Evolutionary conservation across 2,329 filamentous ascomycete genomes (phyloP).

Genomic region (Anisogramma anomala): DNA sequence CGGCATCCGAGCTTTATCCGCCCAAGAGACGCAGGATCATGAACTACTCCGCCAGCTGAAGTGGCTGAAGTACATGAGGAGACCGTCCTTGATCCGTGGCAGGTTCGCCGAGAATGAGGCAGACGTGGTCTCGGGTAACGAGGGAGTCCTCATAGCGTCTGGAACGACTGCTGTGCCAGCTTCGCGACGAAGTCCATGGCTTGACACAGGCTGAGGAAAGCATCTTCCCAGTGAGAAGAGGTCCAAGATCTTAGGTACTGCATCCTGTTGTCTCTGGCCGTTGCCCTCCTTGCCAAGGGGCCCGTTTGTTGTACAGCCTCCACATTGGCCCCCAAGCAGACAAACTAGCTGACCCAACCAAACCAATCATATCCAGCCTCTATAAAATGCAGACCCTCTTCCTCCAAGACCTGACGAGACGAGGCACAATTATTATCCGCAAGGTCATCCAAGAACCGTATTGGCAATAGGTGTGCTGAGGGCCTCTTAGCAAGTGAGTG

Average conservation of each 20-base stretch:
- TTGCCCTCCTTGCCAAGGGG: too few relatives aligned
- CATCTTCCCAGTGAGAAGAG: slow-evolving; percentile 32
- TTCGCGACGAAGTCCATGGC: slow-evolving; percentile 27
- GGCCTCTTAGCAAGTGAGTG: too few relatives aligned
- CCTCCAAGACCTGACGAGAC: slow-evolving; percentile 19
- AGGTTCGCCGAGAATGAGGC: slow-evolving; percentile 32
- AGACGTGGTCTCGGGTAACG: slow-evolving; percentile 27
- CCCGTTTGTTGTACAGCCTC: too few relatives aligned
- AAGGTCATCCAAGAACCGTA: too few relatives aligned
- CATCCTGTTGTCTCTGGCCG: too few relatives aligned
- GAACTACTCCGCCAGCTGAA: slow-evolving; percentile 8
- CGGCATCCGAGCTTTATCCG: background rate
- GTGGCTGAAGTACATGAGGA: slow-evolving; percentile 2
- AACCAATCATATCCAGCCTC: background rate
- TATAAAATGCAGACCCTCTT: slow-evolving; percentile 17
- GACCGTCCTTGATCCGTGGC: slow-evolving; percentile 26
- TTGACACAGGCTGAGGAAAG: slow-evolving; percentile 24
- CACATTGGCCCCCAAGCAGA: too few relatives aligned
- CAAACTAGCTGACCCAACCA: background rate
- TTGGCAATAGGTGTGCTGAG: too few relatives aligned
- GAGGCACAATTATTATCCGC: slow-evolving; percentile 24
- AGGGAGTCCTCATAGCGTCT: slow-evolving; percentile 26
- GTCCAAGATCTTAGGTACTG: slow-evolving; percentile 25
- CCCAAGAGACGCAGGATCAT: slow-evolving; percentile 3
- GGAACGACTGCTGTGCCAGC: slow-evolving; percentile 26